A percentile compares a stretch with the other conserved stretches of the same genome.
These are phyloP conservation scores for Pseudophaeomoniella oleicola DNA, from an alignment of 2,329 filamentous ascomycete genomes.

Conservation along the genomic window DNA sequence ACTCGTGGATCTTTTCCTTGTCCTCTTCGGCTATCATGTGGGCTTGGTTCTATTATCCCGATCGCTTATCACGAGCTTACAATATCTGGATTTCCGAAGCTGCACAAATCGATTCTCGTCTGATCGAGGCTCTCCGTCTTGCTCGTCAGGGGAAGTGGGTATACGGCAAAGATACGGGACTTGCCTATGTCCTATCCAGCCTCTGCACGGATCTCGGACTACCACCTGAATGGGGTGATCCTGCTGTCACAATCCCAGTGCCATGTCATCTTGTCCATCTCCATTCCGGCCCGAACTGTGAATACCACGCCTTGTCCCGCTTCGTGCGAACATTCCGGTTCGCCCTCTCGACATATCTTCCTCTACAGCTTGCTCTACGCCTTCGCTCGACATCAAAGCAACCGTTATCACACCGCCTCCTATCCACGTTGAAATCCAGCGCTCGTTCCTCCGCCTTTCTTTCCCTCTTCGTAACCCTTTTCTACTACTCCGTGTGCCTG, in stretches of 20 bases:
- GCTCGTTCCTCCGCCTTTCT: slow-evolving; percentile 63
- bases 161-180: slow-evolving; percentile 61
- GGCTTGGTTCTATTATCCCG: slow-evolving; percentile 69
- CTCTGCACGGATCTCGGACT: slow-evolving; percentile 60
- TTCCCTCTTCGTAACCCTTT: slow-evolving; percentile 60
- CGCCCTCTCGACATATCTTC: slow-evolving; percentile 63
- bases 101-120: slow-evolving; percentile 58
- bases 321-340: slow-evolving; percentile 58
- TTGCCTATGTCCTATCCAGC: slow-evolving; percentile 47
- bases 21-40: slow-evolving; percentile 73
- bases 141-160: slow-evolving; percentile 47
- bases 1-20: slow-evolving; percentile 55
- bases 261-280: slow-evolving; percentile 78
- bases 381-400: slow-evolving; percentile 18
- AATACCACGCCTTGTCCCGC: slow-evolving; percentile 55
- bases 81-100: slow-evolving; percentile 69
- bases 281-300: slow-evolving; percentile 58
- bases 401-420: slow-evolving; percentile 11
- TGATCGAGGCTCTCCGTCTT: slow-evolving; percentile 59
- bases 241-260: slow-evolving; percentile 52
- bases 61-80: slow-evolving; percentile 57
- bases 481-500: slow-evolving; percentile 77
- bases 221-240: slow-evolving; percentile 60
- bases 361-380: slow-evolving; percentile 55
- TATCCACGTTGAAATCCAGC: slow-evolving; percentile 44